Evolutionary conservation across 2,329 filamentous ascomycete species (phyloP), one percentile per base, ranked within the genome.

Genomic region (Diaporthe citriasiana): DNA sequence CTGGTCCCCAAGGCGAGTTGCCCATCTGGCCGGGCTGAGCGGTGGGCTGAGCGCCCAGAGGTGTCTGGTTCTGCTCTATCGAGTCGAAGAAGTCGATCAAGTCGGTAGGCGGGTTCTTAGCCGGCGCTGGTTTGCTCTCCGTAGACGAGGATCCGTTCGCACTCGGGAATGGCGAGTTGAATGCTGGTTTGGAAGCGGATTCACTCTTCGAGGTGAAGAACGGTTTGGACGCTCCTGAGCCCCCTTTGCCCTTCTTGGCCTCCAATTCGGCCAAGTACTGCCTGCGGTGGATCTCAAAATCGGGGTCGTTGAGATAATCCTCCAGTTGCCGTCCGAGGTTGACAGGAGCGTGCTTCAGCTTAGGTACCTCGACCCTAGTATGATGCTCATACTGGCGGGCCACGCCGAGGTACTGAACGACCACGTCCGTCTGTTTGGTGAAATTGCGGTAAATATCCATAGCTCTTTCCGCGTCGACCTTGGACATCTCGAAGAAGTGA

Each of bases 401-500:
- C 56, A 96, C 89, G 78, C 93, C 92, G 59, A 99, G 89, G 80
- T 96, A 99, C 79, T 95, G 92, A 22, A 99, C 96, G 0, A 98
- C 96, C 77, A 93, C 91, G 78, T 98, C 95, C 9, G 97, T 99
- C 82, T 98, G 95, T 79, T 91, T 93, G 22, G 95, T 95, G 80
- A 99, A 99, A 22, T 89, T 93, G 81, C 95, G 94, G 84, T 99
- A 99, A 76, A 99, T 96, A 75, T 92, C 89, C 84, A 99, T 91
- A 73, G 97, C 95, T 76, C 95, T 91, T 82, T 98, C 95, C 74
- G 97, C 97, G 83, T 99, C 97, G 35, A 94, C 89, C 80, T 94
- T 94, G 68, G 97, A 98, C 93, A 99, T 96, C 85, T 99, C 97
- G 79, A 99, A 99, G 83, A 98, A 99, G 83, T 97, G 94, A 79